Conservation (phyloP, 805 yeast genomes). For the Zygotorulaspora florentina region DNA sequence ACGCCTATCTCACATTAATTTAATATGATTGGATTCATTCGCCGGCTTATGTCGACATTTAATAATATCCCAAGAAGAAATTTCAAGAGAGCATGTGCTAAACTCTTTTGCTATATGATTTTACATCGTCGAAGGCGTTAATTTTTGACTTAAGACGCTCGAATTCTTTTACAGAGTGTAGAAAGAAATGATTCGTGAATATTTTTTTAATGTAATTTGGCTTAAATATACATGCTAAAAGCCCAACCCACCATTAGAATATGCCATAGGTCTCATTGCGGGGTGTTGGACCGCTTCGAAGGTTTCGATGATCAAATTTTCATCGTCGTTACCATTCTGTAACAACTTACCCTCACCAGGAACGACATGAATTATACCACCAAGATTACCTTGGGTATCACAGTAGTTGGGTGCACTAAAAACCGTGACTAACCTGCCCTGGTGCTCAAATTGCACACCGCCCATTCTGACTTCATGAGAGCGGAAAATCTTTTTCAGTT, state of each 20-base stretch:
- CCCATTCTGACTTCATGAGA: constrained; percentile 94
- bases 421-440: constrained; percentile 84
- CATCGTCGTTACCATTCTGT: constrained; percentile 42
- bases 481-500: constrained; percentile 74
- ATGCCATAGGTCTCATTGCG: constrained; percentile 90
- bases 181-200: background rate
- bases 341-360: constrained; percentile 37
- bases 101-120: too few relatives aligned
- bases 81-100: too few relatives aligned
- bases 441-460: constrained; percentile 85
- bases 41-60: too few relatives aligned
- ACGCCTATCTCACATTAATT: too few relatives aligned
- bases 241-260: constrained; percentile 50
- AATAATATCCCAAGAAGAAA: too few relatives aligned
- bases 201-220: background rate
- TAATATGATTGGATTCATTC: too few relatives aligned
- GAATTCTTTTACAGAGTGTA: background rate
- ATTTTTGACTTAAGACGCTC: too few relatives aligned
- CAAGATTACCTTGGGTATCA: constrained; percentile 85
- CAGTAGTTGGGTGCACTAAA: constrained; percentile 98
- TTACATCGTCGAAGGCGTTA: too few relatives aligned
- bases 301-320: constrained; percentile 50
- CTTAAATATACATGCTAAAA: constrained; percentile 15
- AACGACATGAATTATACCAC: constrained; percentile 76
- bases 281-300: constrained; percentile 90